A percentile compares a stretch with the other conserved stretches of the same genome.
These are phyloP conservation scores for Pythium phragmiticola DNA, from an alignment of 352 stramenopile genomes.

Conservation along the genomic window DNA sequence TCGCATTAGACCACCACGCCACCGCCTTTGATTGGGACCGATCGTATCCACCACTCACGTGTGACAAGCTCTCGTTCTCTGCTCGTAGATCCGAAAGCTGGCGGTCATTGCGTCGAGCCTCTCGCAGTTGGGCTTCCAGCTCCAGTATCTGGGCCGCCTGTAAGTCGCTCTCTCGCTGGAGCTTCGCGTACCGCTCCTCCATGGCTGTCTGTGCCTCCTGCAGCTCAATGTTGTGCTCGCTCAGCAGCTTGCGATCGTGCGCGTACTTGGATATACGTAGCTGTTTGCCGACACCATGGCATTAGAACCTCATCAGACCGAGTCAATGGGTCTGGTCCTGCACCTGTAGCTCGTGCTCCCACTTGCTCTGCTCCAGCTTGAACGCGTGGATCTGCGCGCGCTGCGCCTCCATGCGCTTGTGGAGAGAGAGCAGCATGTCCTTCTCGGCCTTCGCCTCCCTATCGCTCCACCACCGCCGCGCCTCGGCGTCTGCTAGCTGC, in stretches of 20 bases:
- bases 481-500: constrained; percentile 34
- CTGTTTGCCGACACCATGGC: constrained; percentile 23
- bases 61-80: constrained; percentile 44
- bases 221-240: constrained; percentile 80
- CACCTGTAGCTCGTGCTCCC: constrained; percentile 75
- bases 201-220: constrained; percentile 51
- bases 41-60: constrained; percentile 27
- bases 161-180: constrained; percentile 57
- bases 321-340: neutral
- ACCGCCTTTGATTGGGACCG: neutral
- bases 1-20: neutral
- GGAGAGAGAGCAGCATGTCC: constrained; percentile 46
- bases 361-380: constrained; percentile 82
- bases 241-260: constrained; percentile 74
- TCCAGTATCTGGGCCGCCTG: constrained; percentile 61
- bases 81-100: constrained; percentile 35
- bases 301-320: neutral
- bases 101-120: constrained; percentile 39
- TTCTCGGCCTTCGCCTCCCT: constrained; percentile 52
- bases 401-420: constrained; percentile 73
- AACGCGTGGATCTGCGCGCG: constrained; percentile 71
- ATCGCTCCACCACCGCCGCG: constrained; percentile 59
- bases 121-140: constrained; percentile 54
- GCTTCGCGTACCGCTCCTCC: constrained; percentile 42
- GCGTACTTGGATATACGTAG: constrained; percentile 76